Conservation (phyloP, 2,329 filamentous ascomycete genomes). For the Colletotrichum graminicola region DNA sequence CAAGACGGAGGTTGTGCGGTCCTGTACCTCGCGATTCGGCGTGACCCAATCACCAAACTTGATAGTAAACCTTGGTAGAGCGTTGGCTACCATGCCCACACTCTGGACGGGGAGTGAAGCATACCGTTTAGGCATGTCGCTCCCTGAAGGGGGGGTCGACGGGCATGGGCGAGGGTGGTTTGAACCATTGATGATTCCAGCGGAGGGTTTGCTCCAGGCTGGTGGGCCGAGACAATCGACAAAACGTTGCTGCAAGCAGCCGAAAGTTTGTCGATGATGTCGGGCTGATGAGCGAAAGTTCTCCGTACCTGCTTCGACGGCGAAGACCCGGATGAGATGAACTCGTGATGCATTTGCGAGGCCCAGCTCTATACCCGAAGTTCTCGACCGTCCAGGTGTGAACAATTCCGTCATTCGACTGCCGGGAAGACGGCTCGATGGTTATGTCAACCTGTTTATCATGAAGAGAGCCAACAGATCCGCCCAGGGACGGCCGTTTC, state of each 20-base stretch:
- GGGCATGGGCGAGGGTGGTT: constrained; percentile 27
- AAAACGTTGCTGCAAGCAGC: constrained; percentile 32
- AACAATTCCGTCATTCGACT: neutral
- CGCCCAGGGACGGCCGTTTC: constrained; percentile 28
- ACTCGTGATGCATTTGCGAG: neutral
- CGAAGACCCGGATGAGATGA: constrained; percentile 10
- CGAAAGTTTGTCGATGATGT: constrained; percentile 34
- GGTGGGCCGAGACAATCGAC: constrained; percentile 5
- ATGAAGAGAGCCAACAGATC: neutral
- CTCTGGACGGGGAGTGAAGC: constrained; percentile 5
- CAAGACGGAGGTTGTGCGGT: neutral
- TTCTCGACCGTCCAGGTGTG: neutral
- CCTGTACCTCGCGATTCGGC: constrained; percentile 3
- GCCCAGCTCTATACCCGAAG: neutral
- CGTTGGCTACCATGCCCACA: constrained; percentile 12
- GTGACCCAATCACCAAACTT: neutral
- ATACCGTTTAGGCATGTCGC: neutral
- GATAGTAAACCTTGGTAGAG: neutral
- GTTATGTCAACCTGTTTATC: neutral
- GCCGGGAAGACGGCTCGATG: neutral
- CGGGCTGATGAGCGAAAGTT: neutral
- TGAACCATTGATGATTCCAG: constrained; percentile 2
- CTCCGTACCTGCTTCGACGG: neutral
- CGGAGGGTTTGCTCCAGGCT: constrained; percentile 33
- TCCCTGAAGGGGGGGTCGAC: constrained; percentile 2